Evolutionary conservation across 129 eudicot species (phyloP).

Genomic region (Pulicaria dysenterica): DNA sequence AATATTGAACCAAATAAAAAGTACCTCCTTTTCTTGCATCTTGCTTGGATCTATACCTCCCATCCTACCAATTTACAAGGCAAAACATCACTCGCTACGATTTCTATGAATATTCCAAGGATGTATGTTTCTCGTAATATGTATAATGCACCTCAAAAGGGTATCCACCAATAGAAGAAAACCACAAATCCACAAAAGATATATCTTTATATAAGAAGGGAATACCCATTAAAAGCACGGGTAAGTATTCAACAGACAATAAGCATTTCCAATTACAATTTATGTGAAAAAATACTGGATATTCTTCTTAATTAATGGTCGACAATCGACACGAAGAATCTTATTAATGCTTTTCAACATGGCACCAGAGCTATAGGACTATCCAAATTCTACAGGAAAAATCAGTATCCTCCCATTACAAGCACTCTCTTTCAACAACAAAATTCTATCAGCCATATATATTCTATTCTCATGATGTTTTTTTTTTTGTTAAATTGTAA

Average conservation of each 20-base stretch:
- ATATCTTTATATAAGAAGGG: neutral
- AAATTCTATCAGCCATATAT: too few species aligned
- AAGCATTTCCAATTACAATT: neutral
- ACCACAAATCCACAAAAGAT: neutral
- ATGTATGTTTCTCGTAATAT: neutral
- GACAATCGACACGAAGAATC: slow-evolving; percentile 9
- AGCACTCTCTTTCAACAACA: too few species aligned
- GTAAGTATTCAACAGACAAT: slow-evolving; percentile 1
- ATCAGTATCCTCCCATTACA: too few species aligned
- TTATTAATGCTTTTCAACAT: neutral
- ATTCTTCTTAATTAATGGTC: slow-evolving; percentile 13
- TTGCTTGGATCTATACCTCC: slow-evolving; percentile 95
- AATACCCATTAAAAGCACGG: slow-evolving; percentile 9
- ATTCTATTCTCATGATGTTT: too few species aligned
- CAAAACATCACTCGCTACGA: slow-evolving; percentile 41
- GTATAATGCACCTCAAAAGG: neutral
- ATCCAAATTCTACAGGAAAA: neutral
- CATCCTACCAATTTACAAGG: slow-evolving; percentile 67
- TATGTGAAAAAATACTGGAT: neutral
- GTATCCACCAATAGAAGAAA: neutral
- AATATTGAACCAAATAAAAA: slow-evolving; percentile 10
- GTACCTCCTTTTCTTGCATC: slow-evolving; percentile 97
- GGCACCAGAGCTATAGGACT: too few species aligned
- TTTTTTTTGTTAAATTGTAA: too few species aligned
- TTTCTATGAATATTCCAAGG: slow-evolving; percentile 7